A percentile compares a stretch with the other conserved stretches of the same genome.
Evolutionary conservation across 208 protist genomes (phyloP).

Genomic region (Acanthamoeba quina): DNA sequence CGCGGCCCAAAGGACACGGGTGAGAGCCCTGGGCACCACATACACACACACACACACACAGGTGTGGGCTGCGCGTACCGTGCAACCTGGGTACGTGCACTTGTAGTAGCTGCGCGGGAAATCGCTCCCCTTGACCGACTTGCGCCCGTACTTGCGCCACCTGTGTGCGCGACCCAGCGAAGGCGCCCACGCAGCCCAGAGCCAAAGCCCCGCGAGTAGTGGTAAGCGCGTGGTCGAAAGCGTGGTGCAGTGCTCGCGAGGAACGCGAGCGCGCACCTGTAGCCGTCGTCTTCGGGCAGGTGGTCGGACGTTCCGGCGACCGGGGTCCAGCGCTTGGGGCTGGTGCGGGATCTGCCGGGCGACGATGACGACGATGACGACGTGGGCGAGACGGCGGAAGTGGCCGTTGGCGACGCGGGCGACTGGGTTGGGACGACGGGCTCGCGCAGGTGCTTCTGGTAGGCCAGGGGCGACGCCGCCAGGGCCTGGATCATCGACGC

Average conservation of each 20-base stretch:
- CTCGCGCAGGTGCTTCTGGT: slow-evolving; percentile 22
- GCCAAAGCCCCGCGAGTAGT: neutral
- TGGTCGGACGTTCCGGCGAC: neutral
- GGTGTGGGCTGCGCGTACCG: neutral
- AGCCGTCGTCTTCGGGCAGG: slow-evolving; percentile 11
- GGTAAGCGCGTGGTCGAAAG: neutral
- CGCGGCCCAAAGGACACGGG: neutral
- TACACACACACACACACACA: neutral
- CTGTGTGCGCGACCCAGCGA: neutral
- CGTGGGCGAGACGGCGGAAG: neutral
- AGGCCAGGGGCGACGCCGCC: neutral
- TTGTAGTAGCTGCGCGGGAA: slow-evolving; percentile 76
- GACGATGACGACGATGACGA: neutral
- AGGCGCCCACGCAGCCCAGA: neutral
- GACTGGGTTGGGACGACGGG: neutral
- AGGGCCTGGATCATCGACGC: slow-evolving; percentile 52
- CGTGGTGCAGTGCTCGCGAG: too few relatives aligned
- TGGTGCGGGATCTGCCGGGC: neutral
- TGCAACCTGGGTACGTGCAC: slow-evolving; percentile 68
- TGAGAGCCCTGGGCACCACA: neutral
- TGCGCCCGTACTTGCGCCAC: slow-evolving; percentile 79
- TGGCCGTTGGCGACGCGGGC: neutral
- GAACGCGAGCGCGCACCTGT: neutral
- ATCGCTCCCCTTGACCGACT: slow-evolving; percentile 65
- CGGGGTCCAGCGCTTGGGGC: neutral